Evolutionary conservation across 805 yeast species (phyloP).

Genomic region (Zygoascus biomembranicola): DNA sequence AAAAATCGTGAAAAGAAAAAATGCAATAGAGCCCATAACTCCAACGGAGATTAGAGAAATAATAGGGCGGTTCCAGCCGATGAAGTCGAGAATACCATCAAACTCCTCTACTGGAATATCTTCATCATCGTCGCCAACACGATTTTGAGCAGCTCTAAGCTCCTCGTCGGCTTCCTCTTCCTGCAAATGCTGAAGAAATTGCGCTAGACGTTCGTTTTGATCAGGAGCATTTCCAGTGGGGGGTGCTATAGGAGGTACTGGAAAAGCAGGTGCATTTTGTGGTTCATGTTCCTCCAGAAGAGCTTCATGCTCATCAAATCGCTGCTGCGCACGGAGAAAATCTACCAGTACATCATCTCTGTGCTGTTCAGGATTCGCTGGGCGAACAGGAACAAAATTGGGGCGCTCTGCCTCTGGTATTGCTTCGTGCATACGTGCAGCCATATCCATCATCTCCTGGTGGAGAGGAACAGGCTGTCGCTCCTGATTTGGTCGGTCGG

Average conservation of each 20-base stretch:
- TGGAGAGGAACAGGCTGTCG: no score
- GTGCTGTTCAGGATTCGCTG: background rate
- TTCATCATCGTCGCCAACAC: slow-evolving; percentile 5
- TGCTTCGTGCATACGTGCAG: background rate
- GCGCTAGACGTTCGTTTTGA: background rate
- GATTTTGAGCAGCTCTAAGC: slow-evolving; percentile 5
- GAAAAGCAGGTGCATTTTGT: background rate
- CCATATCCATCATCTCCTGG: background rate
- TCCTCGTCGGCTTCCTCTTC: slow-evolving; percentile 1
- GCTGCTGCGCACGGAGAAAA: background rate
- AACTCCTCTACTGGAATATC: slow-evolving; percentile 17
- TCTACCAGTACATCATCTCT: background rate
- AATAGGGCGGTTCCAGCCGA: slow-evolving; percentile 22
- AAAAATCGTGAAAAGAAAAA: slow-evolving; percentile 10
- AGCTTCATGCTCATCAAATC: background rate
- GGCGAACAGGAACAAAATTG: background rate
- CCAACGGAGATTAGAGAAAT: slow-evolving; percentile 16
- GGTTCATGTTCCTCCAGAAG: background rate
- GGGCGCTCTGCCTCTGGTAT: background rate
- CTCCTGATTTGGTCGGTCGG: no score
- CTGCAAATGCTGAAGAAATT: background rate
- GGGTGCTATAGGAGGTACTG: background rate
- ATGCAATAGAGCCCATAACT: slow-evolving; percentile 15
- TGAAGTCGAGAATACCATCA: slow-evolving; percentile 24
- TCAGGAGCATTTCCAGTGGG: background rate